Evolutionary conservation across 805 yeast species (phyloP), one percentile per base, ranked within the genome.

Genomic region (Grigorovia yakushimaensis): DNA sequence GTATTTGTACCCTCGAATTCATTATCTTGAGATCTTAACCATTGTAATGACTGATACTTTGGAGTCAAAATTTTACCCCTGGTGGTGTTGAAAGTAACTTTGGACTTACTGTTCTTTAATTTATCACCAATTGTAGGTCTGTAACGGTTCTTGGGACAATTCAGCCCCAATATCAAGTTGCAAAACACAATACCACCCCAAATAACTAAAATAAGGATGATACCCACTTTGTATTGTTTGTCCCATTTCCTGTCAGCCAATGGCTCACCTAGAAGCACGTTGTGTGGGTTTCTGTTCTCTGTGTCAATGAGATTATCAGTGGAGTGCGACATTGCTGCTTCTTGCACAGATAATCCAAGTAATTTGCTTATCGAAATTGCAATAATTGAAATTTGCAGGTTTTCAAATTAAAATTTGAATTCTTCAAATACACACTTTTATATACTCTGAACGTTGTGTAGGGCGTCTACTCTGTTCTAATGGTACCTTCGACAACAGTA

Each of bases 61-160:
- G 93, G 82, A 0, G 59, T 51, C 54, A 84, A 84, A 3, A 75
- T 70, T 1, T 79, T 79, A 44, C 76, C 74, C 52, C 91, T 72
- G 2, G 72, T 66, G 39, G 69, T 67, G 1, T 68, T 65, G 45
- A 79, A 73, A 0, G 70, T 59, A 8, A 76, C 59, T 37, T 61
- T 58, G 37, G 55, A 42, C 5, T 42, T 44, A 1, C 62, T 63
- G 47, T 57, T 33, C n/a, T 13, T 13, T 15, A 33, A 33, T 15
- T 15, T 39, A 43, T 40, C 38, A 27, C 8, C 27, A 38, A 22
- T 22, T 21, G 27, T n/a, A 27, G 39, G 24, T 33, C 17, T 33
- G 37, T 18, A 21, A 18, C 23, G 18, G 23, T 36, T 39, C 35
- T 27, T 20, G 19, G 44, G 23, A 7, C 9, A 1, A 2, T 37